A percentile compares a stretch with the other conserved stretches of the same genome.
These are phyloP conservation scores for Fusarium sp. DNA, from an alignment of 2,329 filamentous ascomycete species.

Conservation along the genomic window DNA sequence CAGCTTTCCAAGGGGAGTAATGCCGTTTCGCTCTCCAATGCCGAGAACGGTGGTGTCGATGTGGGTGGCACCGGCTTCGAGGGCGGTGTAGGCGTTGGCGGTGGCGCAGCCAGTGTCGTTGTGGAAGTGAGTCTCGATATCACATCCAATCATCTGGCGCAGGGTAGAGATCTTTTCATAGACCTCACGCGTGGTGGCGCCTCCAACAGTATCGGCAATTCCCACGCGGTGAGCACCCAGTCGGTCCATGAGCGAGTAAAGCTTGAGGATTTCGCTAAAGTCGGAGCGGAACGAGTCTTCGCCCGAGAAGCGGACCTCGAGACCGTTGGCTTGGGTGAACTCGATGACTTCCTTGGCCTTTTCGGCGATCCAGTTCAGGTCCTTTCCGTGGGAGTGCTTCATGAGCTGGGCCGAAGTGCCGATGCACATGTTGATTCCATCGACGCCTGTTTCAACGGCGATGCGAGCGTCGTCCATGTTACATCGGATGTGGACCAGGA, in stretches of 20 bases:
- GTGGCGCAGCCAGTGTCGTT: constrained; percentile 93
- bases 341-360: constrained; percentile 51
- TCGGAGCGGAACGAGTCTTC: constrained; percentile 91
- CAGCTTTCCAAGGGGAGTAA: constrained; percentile 65
- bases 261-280: constrained; percentile 77
- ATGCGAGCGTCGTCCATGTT: constrained; percentile 69
- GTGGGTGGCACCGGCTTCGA: constrained; percentile 89
- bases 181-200: constrained; percentile 85
- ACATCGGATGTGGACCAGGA: constrained; percentile 45
- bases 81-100: constrained; percentile 87
- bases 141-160: constrained; percentile 70
- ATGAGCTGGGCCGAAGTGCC: constrained; percentile 85
- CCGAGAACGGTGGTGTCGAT: constrained; percentile 83
- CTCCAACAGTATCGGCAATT: constrained; percentile 94
- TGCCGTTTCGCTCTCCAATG: constrained; percentile 67
- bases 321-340: constrained; percentile 35
- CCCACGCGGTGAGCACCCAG: constrained; percentile 87
- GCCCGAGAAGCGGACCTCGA: constrained; percentile 65
- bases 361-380: constrained; percentile 88
- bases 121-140: constrained; percentile 73
- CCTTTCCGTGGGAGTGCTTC: constrained; percentile 90
- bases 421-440: constrained; percentile 75
- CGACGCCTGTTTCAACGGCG: constrained; percentile 82
- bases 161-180: constrained; percentile 89
- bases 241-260: constrained; percentile 86